Percentiles rank a stretch among this genome's conserved stretches.
phyloP scores from a whole-genome alignment of 805 yeast species.

The Candida patagonica region DNA sequence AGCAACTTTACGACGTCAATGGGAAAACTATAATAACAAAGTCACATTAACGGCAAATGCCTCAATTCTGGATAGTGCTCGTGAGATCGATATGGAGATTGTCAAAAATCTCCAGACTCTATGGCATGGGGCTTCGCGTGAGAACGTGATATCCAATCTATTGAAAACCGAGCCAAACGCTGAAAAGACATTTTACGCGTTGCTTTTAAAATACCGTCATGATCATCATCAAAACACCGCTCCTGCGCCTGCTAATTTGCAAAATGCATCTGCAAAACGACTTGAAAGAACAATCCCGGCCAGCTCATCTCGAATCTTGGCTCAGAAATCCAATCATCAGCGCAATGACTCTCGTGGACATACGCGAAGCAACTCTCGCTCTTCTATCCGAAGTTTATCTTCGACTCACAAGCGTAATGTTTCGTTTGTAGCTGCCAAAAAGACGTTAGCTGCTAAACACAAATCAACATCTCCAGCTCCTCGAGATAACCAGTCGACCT shows the following conservation, averaged over 20 bases:
- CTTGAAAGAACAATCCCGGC: slow-evolving; percentile 1
- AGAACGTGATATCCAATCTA: slow-evolving; percentile 44
- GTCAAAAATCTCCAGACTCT: slow-evolving; percentile 66
- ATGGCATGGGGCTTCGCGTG: slow-evolving; percentile 67
- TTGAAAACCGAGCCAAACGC: slow-evolving; percentile 50
- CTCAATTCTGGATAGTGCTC: slow-evolving; percentile 96
- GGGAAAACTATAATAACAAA: slow-evolving; percentile 2
- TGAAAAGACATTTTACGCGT: slow-evolving; percentile 73
- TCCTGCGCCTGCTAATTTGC: background rate
- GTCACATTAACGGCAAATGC: slow-evolving; percentile 61
- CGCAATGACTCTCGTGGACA: slow-evolving; percentile 3
- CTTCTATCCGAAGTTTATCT: slow-evolving; percentile 19
- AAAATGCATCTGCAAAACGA: slow-evolving; percentile 5
- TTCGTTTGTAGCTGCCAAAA: slow-evolving; percentile 13
- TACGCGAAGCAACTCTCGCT: slow-evolving; percentile 15
- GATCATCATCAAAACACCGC: slow-evolving; percentile 41
- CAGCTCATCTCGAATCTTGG: background rate
- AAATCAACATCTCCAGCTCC: slow-evolving; percentile 6
- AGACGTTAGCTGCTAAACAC: slow-evolving; percentile 4
- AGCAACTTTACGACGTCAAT: slow-evolving; percentile 4
- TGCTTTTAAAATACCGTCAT: slow-evolving; percentile 62
- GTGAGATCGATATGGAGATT: slow-evolving; percentile 70
- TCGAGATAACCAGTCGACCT: slow-evolving; percentile 4
- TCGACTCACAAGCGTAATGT: slow-evolving; percentile 22
- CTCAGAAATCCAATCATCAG: slow-evolving; percentile 4